These are phyloP conservation scores for Rhizophlyctis rosea DNA, from an alignment of 192 early-diverging fungal genomes.

Conservation along the genomic window DNA sequence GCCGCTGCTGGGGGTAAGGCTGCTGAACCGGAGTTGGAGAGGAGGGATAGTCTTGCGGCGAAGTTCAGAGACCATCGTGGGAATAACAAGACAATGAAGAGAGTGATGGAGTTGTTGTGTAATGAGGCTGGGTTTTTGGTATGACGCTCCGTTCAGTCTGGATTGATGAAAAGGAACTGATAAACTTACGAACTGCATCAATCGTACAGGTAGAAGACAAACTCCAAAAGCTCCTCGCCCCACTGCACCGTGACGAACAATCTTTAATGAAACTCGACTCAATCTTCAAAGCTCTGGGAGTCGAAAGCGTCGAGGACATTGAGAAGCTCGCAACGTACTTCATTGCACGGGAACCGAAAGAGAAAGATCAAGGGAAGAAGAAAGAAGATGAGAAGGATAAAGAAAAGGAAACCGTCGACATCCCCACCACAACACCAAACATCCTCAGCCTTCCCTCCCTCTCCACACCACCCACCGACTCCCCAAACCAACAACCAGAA, in stretches of 20 bases:
- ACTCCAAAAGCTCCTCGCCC: constrained; percentile 52
- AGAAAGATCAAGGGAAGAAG: background rate
- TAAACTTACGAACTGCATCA: no score
- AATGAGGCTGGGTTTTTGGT: constrained; percentile 56
- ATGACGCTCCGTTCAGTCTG: no score
- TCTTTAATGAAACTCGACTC: constrained; percentile 53
- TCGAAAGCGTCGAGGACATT: constrained; percentile 54
- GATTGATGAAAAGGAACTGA: no score
- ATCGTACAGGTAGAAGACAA: constrained; percentile 60
- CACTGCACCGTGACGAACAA: constrained; percentile 50
- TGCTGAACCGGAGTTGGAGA: no score
- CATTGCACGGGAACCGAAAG: constrained; percentile 9
- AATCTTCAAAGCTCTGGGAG: constrained; percentile 56
- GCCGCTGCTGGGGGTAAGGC: constrained; percentile 1
- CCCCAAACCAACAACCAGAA: no score
- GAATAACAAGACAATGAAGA: constrained; percentile 42
- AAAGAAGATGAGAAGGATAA: no score
- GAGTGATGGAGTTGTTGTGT: constrained; percentile 47
- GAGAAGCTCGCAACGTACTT: constrained; percentile 45
- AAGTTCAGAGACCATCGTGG: constrained; percentile 36
- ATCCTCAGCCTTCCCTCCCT: no score
- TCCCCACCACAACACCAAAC: no score
- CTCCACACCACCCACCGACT: no score
- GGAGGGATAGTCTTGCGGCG: constrained; percentile 27
- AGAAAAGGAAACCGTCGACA: no score